Conservation (phyloP, 768 basidiomycete genomes). For the Kwoniella sp. region DNA sequence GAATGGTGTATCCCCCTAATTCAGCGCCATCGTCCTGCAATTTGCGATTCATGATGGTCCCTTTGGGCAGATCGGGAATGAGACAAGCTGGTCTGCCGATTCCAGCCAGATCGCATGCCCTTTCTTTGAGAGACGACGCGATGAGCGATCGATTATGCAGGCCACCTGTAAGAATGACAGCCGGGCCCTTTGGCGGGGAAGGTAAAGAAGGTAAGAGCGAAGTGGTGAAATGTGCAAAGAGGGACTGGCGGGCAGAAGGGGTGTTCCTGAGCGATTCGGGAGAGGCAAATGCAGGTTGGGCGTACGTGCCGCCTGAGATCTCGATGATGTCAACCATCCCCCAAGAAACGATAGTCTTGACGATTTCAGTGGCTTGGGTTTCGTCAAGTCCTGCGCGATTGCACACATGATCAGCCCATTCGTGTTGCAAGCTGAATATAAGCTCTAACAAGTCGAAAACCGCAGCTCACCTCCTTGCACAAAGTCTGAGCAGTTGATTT, state of each 20-base stretch:
- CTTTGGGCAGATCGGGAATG: conserved; percentile 27
- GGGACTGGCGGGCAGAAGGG: conserved; percentile 38
- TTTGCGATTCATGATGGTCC: conserved; percentile 36
- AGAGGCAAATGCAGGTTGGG: conserved; percentile 31
- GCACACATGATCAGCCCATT: neutral
- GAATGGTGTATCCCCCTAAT: conserved; percentile 40
- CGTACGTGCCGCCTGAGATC: conserved; percentile 48
- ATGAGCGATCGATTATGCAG: conserved; percentile 41
- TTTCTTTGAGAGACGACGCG: conserved; percentile 25
- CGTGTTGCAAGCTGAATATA: neutral
- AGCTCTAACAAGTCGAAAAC: neutral
- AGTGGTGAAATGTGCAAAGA: conserved; percentile 48
- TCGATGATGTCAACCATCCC: conserved; percentile 43
- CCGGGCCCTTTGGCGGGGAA: conserved; percentile 42
- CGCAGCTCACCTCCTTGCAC: conserved; percentile 46
- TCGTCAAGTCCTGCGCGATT: conserved; percentile 40
- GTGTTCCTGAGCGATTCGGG: conserved; percentile 8
- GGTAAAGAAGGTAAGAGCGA: conserved; percentile 36
- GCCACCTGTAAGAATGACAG: conserved; percentile 46
- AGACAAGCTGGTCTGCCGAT: conserved; percentile 47
- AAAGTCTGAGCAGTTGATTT: conserved; percentile 52
- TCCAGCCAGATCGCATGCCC: conserved; percentile 45
- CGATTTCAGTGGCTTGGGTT: conserved; percentile 29
- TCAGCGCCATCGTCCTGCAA: conserved; percentile 23
- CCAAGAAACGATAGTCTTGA: conserved; percentile 46